Conservation (phyloP, 106 monocot genomes). For the Acorus gramineus region DNA sequence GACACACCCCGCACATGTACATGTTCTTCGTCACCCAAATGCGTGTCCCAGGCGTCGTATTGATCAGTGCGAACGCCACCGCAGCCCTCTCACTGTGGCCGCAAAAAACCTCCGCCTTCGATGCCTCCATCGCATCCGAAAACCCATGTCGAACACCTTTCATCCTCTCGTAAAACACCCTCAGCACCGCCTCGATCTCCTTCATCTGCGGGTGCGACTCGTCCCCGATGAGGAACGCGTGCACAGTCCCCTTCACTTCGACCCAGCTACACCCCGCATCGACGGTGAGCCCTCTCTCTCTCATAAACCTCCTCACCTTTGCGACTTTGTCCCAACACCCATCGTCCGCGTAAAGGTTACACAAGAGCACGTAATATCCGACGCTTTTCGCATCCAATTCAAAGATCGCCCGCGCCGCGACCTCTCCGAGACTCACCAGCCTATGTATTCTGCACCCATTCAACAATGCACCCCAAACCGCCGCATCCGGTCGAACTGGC, state of each 20-base stretch:
- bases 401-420: conserved; percentile 55
- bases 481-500: conserved; percentile 66
- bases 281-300: conserved; percentile 44
- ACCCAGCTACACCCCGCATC: conserved; percentile 91
- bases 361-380: conserved; percentile 57
- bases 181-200: conserved; percentile 47
- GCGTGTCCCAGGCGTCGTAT: conserved; percentile 55
- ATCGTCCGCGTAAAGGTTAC: conserved; percentile 60
- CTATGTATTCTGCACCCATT: conserved; percentile 75
- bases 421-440: conserved; percentile 55
- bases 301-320: conserved; percentile 58
- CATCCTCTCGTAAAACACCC: conserved; percentile 54
- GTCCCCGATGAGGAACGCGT: conserved; percentile 78
- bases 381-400: conserved; percentile 34
- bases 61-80: conserved; percentile 80
- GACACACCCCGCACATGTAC: conserved; percentile 74
- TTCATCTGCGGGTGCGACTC: conserved; percentile 75
- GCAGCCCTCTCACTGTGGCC: conserved; percentile 92
- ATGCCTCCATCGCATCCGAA: conserved; percentile 29
- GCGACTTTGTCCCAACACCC: conserved; percentile 59
- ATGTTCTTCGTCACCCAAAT: conserved; percentile 86
- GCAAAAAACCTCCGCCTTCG: conserved; percentile 79
- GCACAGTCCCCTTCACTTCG: conserved; percentile 61
- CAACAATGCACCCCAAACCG: conserved; percentile 79
- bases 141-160: conserved; percentile 17